These are phyloP conservation scores for Eucalyptus tenuipes DNA, from an alignment of 345 rosid genomes.

Conservation along the genomic window DNA sequence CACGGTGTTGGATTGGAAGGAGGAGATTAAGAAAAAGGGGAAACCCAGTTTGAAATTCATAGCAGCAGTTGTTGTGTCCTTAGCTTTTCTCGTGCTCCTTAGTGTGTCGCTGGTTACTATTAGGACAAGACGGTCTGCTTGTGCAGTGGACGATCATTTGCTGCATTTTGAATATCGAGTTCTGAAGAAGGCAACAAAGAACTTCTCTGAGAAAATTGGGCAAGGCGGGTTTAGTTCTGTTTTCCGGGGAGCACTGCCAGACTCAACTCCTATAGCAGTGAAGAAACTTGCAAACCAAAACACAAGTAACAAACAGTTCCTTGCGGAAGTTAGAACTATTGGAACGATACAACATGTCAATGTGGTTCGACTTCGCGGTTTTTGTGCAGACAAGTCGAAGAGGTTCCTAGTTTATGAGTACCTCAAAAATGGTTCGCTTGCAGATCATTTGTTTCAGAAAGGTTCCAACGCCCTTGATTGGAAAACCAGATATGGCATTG, in stretches of 20 bases:
- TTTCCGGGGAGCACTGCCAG: background rate
- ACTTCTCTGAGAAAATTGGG: conserved; percentile 8
- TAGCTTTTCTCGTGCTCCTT: background rate
- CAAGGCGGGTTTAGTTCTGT: conserved; percentile 20
- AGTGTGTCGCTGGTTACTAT: background rate
- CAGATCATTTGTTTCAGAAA: background rate
- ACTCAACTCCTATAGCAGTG: conserved; percentile 6
- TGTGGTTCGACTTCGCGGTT: conserved; percentile 5
- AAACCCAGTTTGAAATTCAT: background rate
- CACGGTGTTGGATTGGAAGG: no score
- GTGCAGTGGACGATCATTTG: background rate
- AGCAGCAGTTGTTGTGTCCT: background rate
- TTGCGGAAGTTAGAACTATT: conserved; percentile 8
- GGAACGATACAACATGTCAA: conserved; percentile 12
- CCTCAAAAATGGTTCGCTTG: conserved; percentile 4
- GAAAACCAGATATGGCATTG: conserved; percentile 5
- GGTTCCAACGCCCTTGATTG: background rate
- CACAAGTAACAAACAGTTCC: conserved; percentile 4
- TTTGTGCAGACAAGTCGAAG: background rate
- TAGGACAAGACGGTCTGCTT: background rate
- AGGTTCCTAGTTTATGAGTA: conserved; percentile 8
- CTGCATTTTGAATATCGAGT: background rate
- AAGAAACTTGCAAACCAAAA: conserved; percentile 1
- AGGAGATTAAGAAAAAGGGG: background rate
- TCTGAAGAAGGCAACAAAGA: background rate